These are phyloP conservation scores for Annulohypoxylon stygium DNA, from an alignment of 495 filamentous ascomycete species.

Conservation along the genomic window DNA sequence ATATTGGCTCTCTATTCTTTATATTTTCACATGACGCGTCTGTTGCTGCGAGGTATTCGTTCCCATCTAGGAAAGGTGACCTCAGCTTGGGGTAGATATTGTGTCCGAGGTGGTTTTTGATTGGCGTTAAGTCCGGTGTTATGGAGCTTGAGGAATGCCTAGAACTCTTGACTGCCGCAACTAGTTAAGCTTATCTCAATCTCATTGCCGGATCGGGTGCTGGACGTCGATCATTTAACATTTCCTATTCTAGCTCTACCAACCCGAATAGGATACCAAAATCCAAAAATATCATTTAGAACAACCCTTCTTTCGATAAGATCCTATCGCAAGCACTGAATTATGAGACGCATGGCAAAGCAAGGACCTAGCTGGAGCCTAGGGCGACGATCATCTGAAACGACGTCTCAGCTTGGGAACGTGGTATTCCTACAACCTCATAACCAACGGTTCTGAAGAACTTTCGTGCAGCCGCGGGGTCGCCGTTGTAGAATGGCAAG, in stretches of 20 bases:
- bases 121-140: neutral
- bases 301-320: constrained; percentile 4
- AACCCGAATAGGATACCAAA: neutral
- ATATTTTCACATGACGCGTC: neutral
- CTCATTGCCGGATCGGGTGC: constrained; percentile 12
- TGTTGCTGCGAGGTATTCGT: neutral
- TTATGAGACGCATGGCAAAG: constrained; percentile 15
- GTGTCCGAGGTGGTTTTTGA: neutral
- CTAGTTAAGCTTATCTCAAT: constrained; percentile 9
- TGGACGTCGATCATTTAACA: neutral
- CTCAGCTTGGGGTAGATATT: neutral
- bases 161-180: constrained; percentile 2
- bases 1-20: neutral
- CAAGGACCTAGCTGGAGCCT: constrained; percentile 10
- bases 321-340: constrained; percentile 7
- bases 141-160: neutral
- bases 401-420: constrained; percentile 10
- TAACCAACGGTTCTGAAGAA: constrained; percentile 5
- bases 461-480: neutral
- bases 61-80: constrained; percentile 1
- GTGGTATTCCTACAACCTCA: constrained; percentile 4
- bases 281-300: constrained; percentile 12
- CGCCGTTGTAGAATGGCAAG: neutral
- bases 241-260: constrained; percentile 4
- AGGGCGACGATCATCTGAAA: constrained; percentile 8